Conservation (phyloP, 306 rosid species). For the Inga laurina region DNA sequence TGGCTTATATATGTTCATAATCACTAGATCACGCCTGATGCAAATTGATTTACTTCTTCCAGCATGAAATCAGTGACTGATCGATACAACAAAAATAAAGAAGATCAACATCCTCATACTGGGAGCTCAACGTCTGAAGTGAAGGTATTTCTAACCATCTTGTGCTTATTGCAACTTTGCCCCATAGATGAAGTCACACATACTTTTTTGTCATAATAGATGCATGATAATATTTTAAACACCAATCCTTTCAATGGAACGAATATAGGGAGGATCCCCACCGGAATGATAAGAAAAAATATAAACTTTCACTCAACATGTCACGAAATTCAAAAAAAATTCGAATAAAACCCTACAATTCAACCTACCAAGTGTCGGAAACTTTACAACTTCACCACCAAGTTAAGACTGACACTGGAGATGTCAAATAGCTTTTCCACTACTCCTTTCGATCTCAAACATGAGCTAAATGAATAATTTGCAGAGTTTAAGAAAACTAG, state of each 20-base stretch:
- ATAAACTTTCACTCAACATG: not conserved
- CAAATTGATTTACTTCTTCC: slow-evolving; percentile 36
- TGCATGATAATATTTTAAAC: not conserved
- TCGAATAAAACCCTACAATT: not conserved
- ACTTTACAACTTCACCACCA: not conserved
- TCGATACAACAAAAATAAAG: slow-evolving; percentile 77
- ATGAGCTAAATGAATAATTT: too few relatives aligned
- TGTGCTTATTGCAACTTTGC: not conserved
- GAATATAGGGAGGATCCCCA: not conserved
- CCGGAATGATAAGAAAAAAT: not conserved
- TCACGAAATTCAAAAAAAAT: not conserved
- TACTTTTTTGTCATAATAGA: not conserved
- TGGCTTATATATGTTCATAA: not conserved
- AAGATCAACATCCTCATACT: slow-evolving; percentile 54
- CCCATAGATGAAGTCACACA: not conserved
- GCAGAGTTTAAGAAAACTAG: too few relatives aligned
- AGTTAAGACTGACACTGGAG: not conserved
- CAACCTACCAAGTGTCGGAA: not conserved
- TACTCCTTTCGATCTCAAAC: too few relatives aligned
- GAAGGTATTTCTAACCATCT: slow-evolving; percentile 59
- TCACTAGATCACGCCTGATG: slow-evolving; percentile 34
- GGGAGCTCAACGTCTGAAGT: slow-evolving; percentile 67
- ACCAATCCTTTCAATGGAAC: not conserved
- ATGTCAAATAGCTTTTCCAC: not conserved
- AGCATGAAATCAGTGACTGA: slow-evolving; percentile 85